These are phyloP conservation scores for Leccinum boreale DNA, from an alignment of 768 basidiomycete genomes.

Conservation along the genomic window DNA sequence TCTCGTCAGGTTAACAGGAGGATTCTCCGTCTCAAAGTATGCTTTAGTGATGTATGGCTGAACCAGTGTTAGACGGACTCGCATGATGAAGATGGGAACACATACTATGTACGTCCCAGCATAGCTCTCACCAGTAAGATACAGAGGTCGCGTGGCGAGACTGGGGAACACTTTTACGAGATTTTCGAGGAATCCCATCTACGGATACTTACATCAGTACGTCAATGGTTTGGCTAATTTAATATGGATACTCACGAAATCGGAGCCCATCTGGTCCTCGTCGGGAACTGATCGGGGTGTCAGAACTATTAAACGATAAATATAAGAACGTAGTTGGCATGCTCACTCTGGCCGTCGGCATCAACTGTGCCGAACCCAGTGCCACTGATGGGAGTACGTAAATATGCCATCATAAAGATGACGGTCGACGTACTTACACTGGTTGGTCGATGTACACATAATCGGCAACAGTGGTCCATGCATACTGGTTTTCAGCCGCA, in stretches of 20 bases:
- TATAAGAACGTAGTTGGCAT: background rate
- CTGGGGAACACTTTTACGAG: slow-evolving; percentile 72
- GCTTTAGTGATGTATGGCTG: slow-evolving; percentile 75
- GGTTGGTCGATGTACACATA: slow-evolving; percentile 75
- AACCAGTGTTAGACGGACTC: slow-evolving; percentile 17
- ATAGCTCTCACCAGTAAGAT: slow-evolving; percentile 74
- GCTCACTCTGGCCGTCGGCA: slow-evolving; percentile 50
- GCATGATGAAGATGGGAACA: slow-evolving; percentile 27
- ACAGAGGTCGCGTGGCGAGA: slow-evolving; percentile 59
- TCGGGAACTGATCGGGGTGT: slow-evolving; percentile 39
- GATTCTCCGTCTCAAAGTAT: slow-evolving; percentile 56
- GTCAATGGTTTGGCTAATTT: background rate
- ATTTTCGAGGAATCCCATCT: slow-evolving; percentile 72
- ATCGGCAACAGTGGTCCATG: slow-evolving; percentile 51
- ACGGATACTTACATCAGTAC: background rate
- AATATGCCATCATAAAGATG: background rate
- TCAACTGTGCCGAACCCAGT: slow-evolving; percentile 64
- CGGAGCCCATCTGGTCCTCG: slow-evolving; percentile 58
- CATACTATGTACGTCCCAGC: slow-evolving; percentile 66
- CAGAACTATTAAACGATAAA: background rate
- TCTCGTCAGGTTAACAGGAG: slow-evolving; percentile 63
- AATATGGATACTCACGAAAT: slow-evolving; percentile 35
- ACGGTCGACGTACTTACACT: slow-evolving; percentile 33
- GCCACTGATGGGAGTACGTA: slow-evolving; percentile 38
- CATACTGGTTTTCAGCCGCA: slow-evolving; percentile 45